Base-by-base conservation (phyloP, 1,139 yeast genomes). In the Hyphopichia wangnamkhiaoensis region DNA sequence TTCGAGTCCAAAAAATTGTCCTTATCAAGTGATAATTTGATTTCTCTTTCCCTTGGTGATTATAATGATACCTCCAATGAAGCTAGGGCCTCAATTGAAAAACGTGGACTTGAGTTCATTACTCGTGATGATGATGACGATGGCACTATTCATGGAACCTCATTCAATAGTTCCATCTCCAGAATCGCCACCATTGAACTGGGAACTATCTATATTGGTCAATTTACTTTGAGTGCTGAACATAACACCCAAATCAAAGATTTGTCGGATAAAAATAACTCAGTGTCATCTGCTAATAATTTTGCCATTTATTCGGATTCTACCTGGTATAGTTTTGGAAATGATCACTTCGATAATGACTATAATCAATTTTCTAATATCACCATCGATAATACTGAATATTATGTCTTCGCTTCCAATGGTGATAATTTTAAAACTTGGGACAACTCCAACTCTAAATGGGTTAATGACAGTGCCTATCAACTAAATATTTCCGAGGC, bases 281-380 rank as follows among this genome's bases (percentile, higher is more conserved):
- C 73, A 1, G 49, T 49, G 0, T 42, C 54, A 2, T 38, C 55
- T 8, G 65, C 68, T 20, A 60, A 63, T 45, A 72, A 72, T 42
- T 59, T 70, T 47, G 74, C 70, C 3, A 45, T 59, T 18, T 53
- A 50, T 37, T 50, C 58, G 20, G 47, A 56, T 26, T 47, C 54
- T 3, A 49, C 58, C 25, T 61, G 71, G 69, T 59, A 58, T 54
- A 59, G 76, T 2, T 68, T 74, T 43, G 76, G 77, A 3, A 68
- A 72, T 44, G 51, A 58, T 5, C 59, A 43, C 36, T 32, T 52
- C 5, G 54, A 56, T 36, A 45, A 35, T 5, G 54, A 48, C 13
- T 65, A 55, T 43, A 59, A 56, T 35, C 62, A 58, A 21, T 65
- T 74, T 44, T 55, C 73, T 13, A 65, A 63, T 38, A 47, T 76